Conservation (phyloP, 2,329 filamentous ascomycete species). For the Microdochium bolleyi region DNA sequence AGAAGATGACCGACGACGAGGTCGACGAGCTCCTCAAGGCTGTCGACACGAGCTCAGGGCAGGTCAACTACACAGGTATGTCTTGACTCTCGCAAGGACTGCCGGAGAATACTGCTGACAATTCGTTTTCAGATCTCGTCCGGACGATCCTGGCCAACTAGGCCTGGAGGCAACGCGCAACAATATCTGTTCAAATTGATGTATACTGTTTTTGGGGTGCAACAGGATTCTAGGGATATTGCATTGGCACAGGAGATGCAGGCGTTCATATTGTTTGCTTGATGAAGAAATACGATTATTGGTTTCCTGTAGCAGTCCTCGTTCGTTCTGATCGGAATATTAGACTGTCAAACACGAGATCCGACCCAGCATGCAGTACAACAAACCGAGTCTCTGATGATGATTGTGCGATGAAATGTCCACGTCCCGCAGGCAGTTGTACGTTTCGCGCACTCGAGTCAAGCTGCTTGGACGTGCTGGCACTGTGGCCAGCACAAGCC, state of each 20-base stretch:
- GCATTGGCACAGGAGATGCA: background rate
- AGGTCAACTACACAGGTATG: slow-evolving; percentile 93
- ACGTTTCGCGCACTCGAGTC: no score
- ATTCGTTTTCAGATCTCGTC: slow-evolving; percentile 56
- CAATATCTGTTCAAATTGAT: no score
- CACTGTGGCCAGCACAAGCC: no score
- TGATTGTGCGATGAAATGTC: no score
- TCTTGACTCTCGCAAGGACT: slow-evolving; percentile 2
- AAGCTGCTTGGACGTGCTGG: no score
- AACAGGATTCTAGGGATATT: slow-evolving; percentile 4
- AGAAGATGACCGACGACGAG: slow-evolving; percentile 99
- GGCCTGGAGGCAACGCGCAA: slow-evolving; percentile 7
- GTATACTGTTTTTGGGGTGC: no score
- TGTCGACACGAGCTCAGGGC: slow-evolving; percentile 88
- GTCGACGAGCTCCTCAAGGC: slow-evolving; percentile 98
- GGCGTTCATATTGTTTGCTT: slow-evolving; percentile 1
- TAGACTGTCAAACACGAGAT: no score
- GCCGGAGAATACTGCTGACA: slow-evolving; percentile 4
- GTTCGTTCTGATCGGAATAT: no score
- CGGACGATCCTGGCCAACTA: slow-evolving; percentile 82
- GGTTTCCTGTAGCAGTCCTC: slow-evolving; percentile 8
- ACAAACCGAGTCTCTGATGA: no score
- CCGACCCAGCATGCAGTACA: no score
- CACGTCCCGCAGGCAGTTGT: no score
- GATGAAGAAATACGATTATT: slow-evolving; percentile 2